Evolutionary conservation across 169 alveolate genomes (phyloP), one percentile per base, ranked within the genome.

Genomic region (Miamiensis avidus): DNA sequence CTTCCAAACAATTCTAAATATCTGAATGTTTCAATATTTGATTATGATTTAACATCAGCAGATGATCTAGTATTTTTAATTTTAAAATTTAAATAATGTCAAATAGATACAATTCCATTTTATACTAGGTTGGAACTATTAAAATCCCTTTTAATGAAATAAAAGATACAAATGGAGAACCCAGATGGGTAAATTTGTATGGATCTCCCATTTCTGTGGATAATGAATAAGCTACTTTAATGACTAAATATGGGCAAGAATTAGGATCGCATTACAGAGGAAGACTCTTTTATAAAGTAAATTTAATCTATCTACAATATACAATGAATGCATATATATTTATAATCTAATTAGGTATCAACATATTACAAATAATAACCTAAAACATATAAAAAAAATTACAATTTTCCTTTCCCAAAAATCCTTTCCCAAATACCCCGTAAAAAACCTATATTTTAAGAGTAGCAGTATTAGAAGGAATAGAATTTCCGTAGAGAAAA

Each of bases 221-320:
- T 31, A 89, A 89, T 6, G 84, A 87, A 64, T 31, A 89, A 15
- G 94, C 95, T 65, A 93, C 87, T 79, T 77, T 87, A 49, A 92
- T 92, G 95, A 92, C 91, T 84, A 75, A 85, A 69, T 89, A 34
- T 85, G 92, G 94, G 1, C 84, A 84, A 25, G 84, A 82, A 0
- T 31, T 83, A 74, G 95, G 95, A 15, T 87, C 94, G 29, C 91
- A 89, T 84, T 92, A 92, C 76, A 82, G 94, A 84, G 96, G 96
- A 4, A 85, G 96, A 78, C 65, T 92, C 11, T 76, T 90, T 4
- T 84, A 81, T 31, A 81, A 86, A 65, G 69, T 49, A 49, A 11
- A 11, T 4, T 11, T 49, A 49, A 49, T 11, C 20, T 49, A 49
- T 11, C 20, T 49, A 11, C 20, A 49, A 49, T 11, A 49, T 49